Conservation (phyloP, 2,329 filamentous ascomycete species). For the Arthrobotrys sinensis region DNA sequence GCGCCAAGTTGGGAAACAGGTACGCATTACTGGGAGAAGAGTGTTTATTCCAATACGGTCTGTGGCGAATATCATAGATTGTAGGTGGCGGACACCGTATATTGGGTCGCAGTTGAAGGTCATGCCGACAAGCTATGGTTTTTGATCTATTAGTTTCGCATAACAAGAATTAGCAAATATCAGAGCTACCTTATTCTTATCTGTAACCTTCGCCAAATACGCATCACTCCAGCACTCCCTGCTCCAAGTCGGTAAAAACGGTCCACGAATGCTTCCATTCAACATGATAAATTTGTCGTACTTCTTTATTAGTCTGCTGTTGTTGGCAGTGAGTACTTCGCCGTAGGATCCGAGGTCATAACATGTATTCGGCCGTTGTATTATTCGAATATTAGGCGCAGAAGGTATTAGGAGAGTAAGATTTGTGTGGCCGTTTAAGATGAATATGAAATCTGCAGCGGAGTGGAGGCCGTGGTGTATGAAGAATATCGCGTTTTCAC, state of each 20-base stretch:
- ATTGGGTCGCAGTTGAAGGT: conserved; percentile 66
- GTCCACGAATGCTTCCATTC: conserved; percentile 67
- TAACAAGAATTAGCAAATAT: not conserved
- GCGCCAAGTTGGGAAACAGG: conserved; percentile 23
- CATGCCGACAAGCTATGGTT: conserved; percentile 67
- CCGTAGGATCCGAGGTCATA: conserved; percentile 67
- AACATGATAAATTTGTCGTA: conserved; percentile 67
- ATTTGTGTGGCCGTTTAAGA: conserved; percentile 67
- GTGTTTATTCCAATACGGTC: conserved; percentile 67
- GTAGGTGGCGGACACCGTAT: conserved; percentile 65
- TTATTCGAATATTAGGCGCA: conserved; percentile 65
- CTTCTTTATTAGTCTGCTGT: conserved; percentile 65
- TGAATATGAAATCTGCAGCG: conserved; percentile 68
- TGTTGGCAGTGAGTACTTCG: conserved; percentile 65
- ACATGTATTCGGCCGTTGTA: conserved; percentile 66
- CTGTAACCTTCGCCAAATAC: conserved; percentile 66
- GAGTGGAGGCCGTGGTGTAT: conserved; percentile 67
- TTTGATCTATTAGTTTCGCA: not conserved
- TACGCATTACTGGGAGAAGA: conserved; percentile 65
- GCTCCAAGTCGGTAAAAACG: conserved; percentile 67
- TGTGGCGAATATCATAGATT: conserved; percentile 68
- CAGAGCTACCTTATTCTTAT: conserved; percentile 65
- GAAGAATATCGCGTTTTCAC: conserved; percentile 67
- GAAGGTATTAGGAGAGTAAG: conserved; percentile 64
- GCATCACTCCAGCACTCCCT: conserved; percentile 67